Percentiles rank a stretch among this genome's conserved stretches.
phyloP scores from a whole-genome alignment of 2,329 filamentous ascomycete species.

The Fusarium ramigenum region DNA sequence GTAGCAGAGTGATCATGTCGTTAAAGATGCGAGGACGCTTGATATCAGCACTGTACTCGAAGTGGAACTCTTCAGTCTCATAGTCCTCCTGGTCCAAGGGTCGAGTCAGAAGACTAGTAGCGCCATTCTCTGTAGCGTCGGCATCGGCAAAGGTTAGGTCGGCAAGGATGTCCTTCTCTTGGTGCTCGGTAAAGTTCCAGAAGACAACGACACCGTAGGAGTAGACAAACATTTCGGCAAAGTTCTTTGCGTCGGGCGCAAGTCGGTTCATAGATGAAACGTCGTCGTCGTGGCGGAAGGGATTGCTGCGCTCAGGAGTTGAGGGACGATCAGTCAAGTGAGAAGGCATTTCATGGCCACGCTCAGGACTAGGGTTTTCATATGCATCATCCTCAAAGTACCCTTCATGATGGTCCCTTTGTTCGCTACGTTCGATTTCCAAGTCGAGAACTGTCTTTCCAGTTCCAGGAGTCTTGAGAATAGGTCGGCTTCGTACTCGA shows the following conservation, averaged over 20 bases:
- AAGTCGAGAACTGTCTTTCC: constrained; percentile 93
- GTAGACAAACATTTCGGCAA: constrained; percentile 97
- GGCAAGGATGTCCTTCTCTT: constrained; percentile 95
- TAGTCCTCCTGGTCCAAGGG: constrained; percentile 90
- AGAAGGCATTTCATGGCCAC: constrained; percentile 40
- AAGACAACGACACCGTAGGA: constrained; percentile 98
- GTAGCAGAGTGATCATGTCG: constrained; percentile 97
- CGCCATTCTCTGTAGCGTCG: constrained; percentile 68
- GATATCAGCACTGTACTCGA: constrained; percentile 90
- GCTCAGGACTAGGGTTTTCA: constrained; percentile 47
- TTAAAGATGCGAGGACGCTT: constrained; percentile 94
- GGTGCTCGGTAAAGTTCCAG: constrained; percentile 97
- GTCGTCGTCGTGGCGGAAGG: constrained; percentile 51
- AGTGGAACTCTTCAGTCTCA: constrained; percentile 98
- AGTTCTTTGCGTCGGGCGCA: constrained; percentile 76
- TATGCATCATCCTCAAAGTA: constrained; percentile 83
- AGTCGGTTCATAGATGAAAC: constrained; percentile 66
- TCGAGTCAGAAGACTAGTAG: constrained; percentile 75
- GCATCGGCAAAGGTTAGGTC: constrained; percentile 89
- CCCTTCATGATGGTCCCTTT: constrained; percentile 87
- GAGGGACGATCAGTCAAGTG: constrained; percentile 47
- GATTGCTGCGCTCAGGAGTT: constrained; percentile 42
- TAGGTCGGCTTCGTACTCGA: constrained; percentile 86
- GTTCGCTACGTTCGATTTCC: constrained; percentile 94
- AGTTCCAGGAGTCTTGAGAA: constrained; percentile 87